Evolutionary conservation across 345 rosid genomes (phyloP).

Genomic region (Syzygium grande): DNA sequence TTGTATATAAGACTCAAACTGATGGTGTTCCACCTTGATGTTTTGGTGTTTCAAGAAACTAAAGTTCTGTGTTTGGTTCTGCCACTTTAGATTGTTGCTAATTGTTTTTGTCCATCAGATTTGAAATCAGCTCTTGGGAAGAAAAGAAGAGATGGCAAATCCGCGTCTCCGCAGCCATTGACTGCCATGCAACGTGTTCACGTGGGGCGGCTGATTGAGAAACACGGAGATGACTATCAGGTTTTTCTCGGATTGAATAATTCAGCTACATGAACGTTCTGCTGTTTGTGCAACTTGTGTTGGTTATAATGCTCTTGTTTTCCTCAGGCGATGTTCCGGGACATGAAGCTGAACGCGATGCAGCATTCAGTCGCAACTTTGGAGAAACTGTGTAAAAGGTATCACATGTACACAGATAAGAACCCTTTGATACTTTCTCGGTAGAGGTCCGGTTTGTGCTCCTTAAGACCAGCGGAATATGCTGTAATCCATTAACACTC

Average conservation of each 20-base stretch:
- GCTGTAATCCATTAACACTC: background rate
- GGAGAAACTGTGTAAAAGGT: constrained; percentile 64
- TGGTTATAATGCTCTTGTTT: background rate
- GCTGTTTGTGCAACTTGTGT: background rate
- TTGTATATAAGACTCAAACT: background rate
- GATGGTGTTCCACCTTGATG: background rate
- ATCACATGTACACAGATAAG: constrained; percentile 35
- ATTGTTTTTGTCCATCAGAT: constrained; percentile 32
- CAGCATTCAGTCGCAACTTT: constrained; percentile 72
- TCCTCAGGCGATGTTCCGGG: constrained; percentile 81
- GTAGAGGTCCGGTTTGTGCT: constrained; percentile 10
- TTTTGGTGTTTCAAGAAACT: background rate
- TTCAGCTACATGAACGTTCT: background rate
- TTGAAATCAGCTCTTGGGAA: constrained; percentile 83
- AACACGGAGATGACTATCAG: constrained; percentile 76
- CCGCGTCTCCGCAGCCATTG: constrained; percentile 65
- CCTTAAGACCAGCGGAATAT: background rate
- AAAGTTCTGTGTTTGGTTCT: background rate
- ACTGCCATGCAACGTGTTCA: constrained; percentile 68
- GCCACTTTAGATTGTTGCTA: background rate
- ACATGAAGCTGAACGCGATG: constrained; percentile 73
- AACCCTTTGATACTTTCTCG: constrained; percentile 52
- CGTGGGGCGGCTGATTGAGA: constrained; percentile 49
- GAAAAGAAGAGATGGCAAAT: constrained; percentile 81
- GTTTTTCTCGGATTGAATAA: constrained; percentile 13